Base-by-base conservation (phyloP, 768 basidiomycete species). In the Lepiota brunneoincarnata region DNA sequence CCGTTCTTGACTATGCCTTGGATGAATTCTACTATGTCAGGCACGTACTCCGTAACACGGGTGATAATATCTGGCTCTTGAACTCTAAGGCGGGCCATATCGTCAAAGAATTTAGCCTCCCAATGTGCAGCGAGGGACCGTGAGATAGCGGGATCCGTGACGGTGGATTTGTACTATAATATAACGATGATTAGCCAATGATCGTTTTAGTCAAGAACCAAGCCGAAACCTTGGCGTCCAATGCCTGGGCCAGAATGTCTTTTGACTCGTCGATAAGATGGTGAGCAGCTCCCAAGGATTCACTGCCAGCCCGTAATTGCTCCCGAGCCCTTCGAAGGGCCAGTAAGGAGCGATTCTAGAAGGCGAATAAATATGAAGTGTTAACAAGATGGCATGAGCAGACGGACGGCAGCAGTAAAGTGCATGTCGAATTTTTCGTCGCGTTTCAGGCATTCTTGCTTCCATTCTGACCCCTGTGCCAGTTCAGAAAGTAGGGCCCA, bases 361-460 rank as follows among this genome's bases (percentile, higher is more conserved):
- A 38, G 37, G 36, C 47, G 37, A 53, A 59, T 49, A 57, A 43
- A 59, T 48, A 39, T 40, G 55, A 64, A 49, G 56, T 26, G 55
- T 59, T 57, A 41, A 46, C 24, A 40, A 57, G 49, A 46, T 56
- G 59, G 34, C 28, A 42, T 44, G 63, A 46, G 31, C 28, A 52
- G 20, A 74, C 84, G 64, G 67, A 93, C 91, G 60, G 96, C 83
- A 55, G 88, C 80, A 36, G 82, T 72, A 62, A 93, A 81, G 71
- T 95, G 75, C 91, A 98, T 89, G 49, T 87, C 84, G 63, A 95
- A 95, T 71, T 96, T 98, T 72, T 96, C 94, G 58, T 97, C 89
- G 63, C 84, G 79, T 64, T 77, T 83, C 64, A 89, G 67, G 61
- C 86, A 84, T 56, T 85, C 86, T 48, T 78, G 75, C 62, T 84